Conservation (phyloP, 1,284 basidiomycete species). For the Nidula niveotomentosa region DNA sequence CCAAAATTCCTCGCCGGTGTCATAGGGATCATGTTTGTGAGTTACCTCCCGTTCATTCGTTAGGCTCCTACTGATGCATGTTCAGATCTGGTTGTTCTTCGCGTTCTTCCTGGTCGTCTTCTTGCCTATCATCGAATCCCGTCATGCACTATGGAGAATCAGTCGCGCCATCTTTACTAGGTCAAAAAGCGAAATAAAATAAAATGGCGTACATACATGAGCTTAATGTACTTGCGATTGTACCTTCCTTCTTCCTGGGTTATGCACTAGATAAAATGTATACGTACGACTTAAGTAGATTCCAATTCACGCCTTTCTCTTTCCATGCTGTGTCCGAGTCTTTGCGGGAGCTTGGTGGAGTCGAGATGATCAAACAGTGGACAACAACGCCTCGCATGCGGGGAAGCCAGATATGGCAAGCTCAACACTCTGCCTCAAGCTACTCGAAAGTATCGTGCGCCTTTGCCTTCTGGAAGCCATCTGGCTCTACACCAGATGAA, state of each 20-base stretch:
- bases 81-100: conserved; percentile 9
- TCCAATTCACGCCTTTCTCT: no score
- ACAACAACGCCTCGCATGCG: background rate
- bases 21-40: conserved; percentile 10
- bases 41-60: background rate
- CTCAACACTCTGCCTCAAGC: background rate
- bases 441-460: no score
- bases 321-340: background rate
- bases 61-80: background rate
- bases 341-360: background rate
- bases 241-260: background rate
- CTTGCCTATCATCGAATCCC: conserved; percentile 9
- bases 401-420: background rate
- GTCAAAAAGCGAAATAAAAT: background rate
- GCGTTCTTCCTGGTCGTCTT: conserved; percentile 10
- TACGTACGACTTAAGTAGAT: no score
- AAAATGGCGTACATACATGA: background rate
- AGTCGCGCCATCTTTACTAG: background rate
- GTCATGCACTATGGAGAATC: conserved; percentile 3
- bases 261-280: no score
- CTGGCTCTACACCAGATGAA: no score
- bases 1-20: conserved; percentile 5
- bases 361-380: background rate
- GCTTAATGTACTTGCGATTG: background rate
- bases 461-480: no score